Conservation (phyloP, 805 yeast genomes). For the Kazachstania psychrophila region DNA sequence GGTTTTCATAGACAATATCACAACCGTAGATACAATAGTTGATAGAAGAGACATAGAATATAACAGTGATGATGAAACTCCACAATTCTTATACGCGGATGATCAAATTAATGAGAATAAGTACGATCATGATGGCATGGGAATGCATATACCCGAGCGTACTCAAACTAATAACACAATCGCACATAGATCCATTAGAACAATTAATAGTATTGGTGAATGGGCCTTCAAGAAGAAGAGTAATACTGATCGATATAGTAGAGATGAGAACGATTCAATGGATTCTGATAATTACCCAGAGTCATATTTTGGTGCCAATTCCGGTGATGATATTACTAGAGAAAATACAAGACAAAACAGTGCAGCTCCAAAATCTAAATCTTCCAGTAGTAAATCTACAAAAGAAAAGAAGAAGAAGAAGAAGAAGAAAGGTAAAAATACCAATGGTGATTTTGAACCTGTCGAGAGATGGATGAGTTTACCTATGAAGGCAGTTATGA, state of each 20-base stretch:
- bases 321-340: not conserved
- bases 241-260: slow-evolving; percentile 6
- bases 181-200: slow-evolving; percentile 25
- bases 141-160: slow-evolving; percentile 20
- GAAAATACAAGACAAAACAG: slow-evolving; percentile 3
- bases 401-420: not conserved
- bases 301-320: not conserved
- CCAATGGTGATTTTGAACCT: slow-evolving; percentile 7
- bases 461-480: slow-evolving; percentile 27
- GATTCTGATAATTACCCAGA: slow-evolving; percentile 13
- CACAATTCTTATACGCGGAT: slow-evolving; percentile 4
- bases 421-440: slow-evolving; percentile 3
- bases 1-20: slow-evolving; percentile 8
- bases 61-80: slow-evolving; percentile 2
- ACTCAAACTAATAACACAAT: slow-evolving; percentile 19
- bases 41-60: slow-evolving; percentile 1
- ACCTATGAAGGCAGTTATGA: slow-evolving; percentile 17
- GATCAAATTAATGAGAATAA: slow-evolving; percentile 2
- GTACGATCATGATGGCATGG: slow-evolving; percentile 21
- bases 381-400: not conserved
- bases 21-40: slow-evolving; percentile 2
- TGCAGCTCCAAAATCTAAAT: not conserved
- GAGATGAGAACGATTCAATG: slow-evolving; percentile 12
- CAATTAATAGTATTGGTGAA: slow-evolving; percentile 26
- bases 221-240: slow-evolving; percentile 17